These are phyloP conservation scores for Xylariaceae sp. DNA, from an alignment of 2,329 filamentous ascomycete genomes.

Conservation along the genomic window DNA sequence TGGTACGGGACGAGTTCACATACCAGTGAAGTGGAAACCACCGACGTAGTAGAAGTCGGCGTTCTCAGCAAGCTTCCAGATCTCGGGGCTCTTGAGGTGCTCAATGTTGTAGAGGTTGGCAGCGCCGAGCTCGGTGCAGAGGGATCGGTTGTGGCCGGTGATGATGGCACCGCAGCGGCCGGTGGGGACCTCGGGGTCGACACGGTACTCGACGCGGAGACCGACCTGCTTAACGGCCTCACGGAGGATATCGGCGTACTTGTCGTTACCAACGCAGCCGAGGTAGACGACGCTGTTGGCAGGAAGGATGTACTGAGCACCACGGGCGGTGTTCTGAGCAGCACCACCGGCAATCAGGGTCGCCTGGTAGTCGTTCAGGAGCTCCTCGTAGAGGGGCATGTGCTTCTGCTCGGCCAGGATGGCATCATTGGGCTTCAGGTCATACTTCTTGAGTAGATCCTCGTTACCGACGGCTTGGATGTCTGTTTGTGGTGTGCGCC, in stretches of 20 bases:
- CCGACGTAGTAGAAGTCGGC: slow-evolving; percentile 89
- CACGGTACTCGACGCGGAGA: slow-evolving; percentile 88
- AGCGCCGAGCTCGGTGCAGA: slow-evolving; percentile 91
- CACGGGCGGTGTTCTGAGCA: slow-evolving; percentile 94
- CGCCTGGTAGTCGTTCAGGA: slow-evolving; percentile 85
- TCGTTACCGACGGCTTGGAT: slow-evolving; percentile 85
- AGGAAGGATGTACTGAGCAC: slow-evolving; percentile 92
- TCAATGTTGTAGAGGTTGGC: slow-evolving; percentile 96
- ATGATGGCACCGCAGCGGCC: slow-evolving; percentile 96
- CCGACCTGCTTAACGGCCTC: slow-evolving; percentile 84
- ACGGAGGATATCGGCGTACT: slow-evolving; percentile 83
- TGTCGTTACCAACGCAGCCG: slow-evolving; percentile 90
- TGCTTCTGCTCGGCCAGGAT: slow-evolving; percentile 95
- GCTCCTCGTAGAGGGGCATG: slow-evolving; percentile 82
- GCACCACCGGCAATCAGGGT: slow-evolving; percentile 95
- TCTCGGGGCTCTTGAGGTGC: slow-evolving; percentile 82
- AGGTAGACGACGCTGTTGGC: slow-evolving; percentile 88
- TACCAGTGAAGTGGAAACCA: slow-evolving; percentile 83
- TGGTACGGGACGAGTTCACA: background rate
- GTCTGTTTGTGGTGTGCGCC: slow-evolving; percentile 48
- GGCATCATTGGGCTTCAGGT: slow-evolving; percentile 90
- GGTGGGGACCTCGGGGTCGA: slow-evolving; percentile 77
- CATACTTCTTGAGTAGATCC: slow-evolving; percentile 85
- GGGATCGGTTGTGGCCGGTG: slow-evolving; percentile 89
- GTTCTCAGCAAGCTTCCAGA: slow-evolving; percentile 88